phyloP scores from a whole-genome alignment of 805 yeast species.

The Lachancea fermentati region DNA sequence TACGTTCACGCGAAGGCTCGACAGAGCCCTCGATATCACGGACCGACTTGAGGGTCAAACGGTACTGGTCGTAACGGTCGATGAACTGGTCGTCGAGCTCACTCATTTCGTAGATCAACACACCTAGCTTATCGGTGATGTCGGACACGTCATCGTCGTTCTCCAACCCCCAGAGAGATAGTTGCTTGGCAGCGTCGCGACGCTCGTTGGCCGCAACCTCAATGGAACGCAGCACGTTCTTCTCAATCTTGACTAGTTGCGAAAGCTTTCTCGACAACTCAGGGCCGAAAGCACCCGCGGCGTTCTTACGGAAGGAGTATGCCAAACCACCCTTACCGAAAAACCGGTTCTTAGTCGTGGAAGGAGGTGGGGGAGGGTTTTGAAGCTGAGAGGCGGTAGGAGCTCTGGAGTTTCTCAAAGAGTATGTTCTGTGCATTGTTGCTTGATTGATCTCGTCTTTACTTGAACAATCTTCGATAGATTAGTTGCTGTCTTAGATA shows the following conservation, averaged over 20 bases:
- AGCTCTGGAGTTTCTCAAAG: slow-evolving; percentile 70
- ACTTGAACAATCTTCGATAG: no score
- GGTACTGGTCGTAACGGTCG: slow-evolving; percentile 97
- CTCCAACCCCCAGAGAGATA: slow-evolving; percentile 96
- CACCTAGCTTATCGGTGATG: slow-evolving; percentile 96
- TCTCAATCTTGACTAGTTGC: slow-evolving; percentile 91
- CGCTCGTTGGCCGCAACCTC: slow-evolving; percentile 92
- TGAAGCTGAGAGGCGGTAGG: slow-evolving; percentile 79
- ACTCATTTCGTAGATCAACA: slow-evolving; percentile 89
- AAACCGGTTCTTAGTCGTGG: slow-evolving; percentile 65
- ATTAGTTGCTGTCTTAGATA: no score
- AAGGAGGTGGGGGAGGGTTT: slow-evolving; percentile 76
- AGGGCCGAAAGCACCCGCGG: slow-evolving; percentile 93
- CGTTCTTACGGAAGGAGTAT: slow-evolving; percentile 64
- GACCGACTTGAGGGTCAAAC: slow-evolving; percentile 88
- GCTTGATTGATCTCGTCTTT: no score
- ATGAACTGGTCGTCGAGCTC: slow-evolving; percentile 97
- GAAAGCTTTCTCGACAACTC: slow-evolving; percentile 90
- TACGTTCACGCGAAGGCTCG: slow-evolving; percentile 97
- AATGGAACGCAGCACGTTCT: slow-evolving; percentile 88
- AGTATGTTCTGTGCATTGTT: slow-evolving; percentile 80
- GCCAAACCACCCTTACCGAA: slow-evolving; percentile 72
- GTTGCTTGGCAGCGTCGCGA: slow-evolving; percentile 92
- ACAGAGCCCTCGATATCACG: slow-evolving; percentile 97
- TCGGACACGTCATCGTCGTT: slow-evolving; percentile 96